phyloP scores from a whole-genome alignment of 768 basidiomycete species.

The Leucocoprinus birnbaumii region DNA sequence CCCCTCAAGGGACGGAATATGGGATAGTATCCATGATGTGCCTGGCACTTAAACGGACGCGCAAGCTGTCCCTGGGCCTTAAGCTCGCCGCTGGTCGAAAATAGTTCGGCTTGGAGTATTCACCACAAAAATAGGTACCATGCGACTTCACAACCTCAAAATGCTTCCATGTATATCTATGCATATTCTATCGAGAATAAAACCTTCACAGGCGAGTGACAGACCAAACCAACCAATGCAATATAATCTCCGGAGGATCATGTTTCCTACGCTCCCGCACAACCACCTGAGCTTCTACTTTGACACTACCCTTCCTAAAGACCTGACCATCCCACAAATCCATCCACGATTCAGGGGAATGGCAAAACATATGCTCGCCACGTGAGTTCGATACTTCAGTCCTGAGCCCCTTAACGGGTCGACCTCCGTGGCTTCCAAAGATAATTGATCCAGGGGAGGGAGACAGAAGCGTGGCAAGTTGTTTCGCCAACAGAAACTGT shows the following conservation, averaged over 20 bases:
- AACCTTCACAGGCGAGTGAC: neutral
- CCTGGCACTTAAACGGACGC: too few species aligned
- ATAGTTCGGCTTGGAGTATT: neutral
- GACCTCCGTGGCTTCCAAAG: constrained; percentile 35
- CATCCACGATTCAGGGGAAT: constrained; percentile 14
- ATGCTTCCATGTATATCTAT: too few species aligned
- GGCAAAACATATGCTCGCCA: constrained; percentile 11
- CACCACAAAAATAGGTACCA: neutral
- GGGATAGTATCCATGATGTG: too few species aligned
- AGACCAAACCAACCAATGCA: neutral
- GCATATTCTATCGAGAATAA: neutral
- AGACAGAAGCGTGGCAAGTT: constrained; percentile 28
- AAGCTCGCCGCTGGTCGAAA: neutral
- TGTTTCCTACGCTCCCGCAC: neutral
- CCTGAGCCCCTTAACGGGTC: constrained; percentile 17
- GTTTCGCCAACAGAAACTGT: constrained; percentile 26
- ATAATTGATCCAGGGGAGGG: constrained; percentile 30
- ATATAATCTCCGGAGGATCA: neutral
- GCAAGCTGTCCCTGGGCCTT: neutral
- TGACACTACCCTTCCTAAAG: constrained; percentile 10
- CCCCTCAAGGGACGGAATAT: too few species aligned
- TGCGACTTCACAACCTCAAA: neutral
- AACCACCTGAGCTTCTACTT: constrained; percentile 6
- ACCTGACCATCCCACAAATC: constrained; percentile 11
- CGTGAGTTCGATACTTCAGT: constrained; percentile 10